Base-by-base conservation (phyloP, 495 filamentous ascomycete genomes). In the Aspergillus cavernicola region DNA sequence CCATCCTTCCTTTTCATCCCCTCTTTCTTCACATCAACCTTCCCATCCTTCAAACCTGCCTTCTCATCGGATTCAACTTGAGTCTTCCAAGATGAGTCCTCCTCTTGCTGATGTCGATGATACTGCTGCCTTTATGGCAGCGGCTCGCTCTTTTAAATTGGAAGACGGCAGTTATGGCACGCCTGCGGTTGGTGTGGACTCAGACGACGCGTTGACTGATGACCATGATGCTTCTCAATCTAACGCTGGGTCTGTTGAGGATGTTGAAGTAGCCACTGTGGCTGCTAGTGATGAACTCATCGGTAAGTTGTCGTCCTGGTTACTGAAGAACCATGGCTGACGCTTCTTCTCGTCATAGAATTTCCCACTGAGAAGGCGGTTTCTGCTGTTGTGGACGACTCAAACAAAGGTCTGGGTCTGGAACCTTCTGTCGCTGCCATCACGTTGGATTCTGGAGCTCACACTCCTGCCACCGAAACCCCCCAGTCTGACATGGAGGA, bases 91-190 rank as follows among this genome's bases (percentile, higher is more conserved):
- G 44, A 61, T 58, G 59, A 24, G n/a, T 47, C 18, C 45, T 49
- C 20, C 38, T 15, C 12, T 58, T 20, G 58, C 58, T 15, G 38
- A 64, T 36, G 41, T 66, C 10, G 61, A 66, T 43, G 64, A 66
- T 39, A 56, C 61, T 10, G 58, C 51, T 43, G 61, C 48, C 41
- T 66, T 66, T 26, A 58, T 66, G 58, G 58, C 51, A 15, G 64
- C 64, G 40, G 64, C 55, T 42, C 60, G 63, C 39, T 16, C 51
- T 29, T 31, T 56, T 16, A 61, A 53, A 13, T 37, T 56, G 16
- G 33, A 35, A 8, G 37, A 36, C 15, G 23, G 24, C 24, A 28
- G 11, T 4, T 61, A 55, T 24, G 41, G 42, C 28, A 42, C 36
- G 3, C 18, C 45, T 1, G 22, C 54, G 26, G 9, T n/a, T 24